Evolutionary conservation across 768 basidiomycete genomes (phyloP), one percentile per base, ranked within the genome.

Genomic region (Xerocomus potaroensis): DNA sequence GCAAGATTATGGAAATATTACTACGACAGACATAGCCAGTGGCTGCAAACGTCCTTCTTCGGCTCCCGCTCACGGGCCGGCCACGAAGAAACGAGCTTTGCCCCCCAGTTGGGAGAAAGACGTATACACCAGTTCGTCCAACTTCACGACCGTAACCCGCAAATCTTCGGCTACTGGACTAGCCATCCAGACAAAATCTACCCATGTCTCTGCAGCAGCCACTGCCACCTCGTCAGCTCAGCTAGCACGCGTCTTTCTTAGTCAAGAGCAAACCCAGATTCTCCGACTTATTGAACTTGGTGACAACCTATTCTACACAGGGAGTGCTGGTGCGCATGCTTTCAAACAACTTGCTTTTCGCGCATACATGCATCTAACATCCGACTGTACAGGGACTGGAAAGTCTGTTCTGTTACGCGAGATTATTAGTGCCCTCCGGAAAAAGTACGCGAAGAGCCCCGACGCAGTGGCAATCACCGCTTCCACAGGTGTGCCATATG

Each of bases 331-430:
- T 96, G 53, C 53, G 83, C 67, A 38, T 38, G 34, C 27, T n/a
- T 22, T 21, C 8, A 30, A 14, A 31, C 33, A 15, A 39, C 35
- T 46, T 52, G 15, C 45, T 49, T 33, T 46, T 30, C 47, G 26
- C 36, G 48, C 56, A 60, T 57, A 58, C 49, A 50, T 16, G 35
- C 30, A 21, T 15, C 8, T 16, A 48, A 29, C 48, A 46, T n/a
- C 38, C 21, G 4, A 43, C 8, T 24, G 7, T 38, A 1, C 41
- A 96, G 95, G 95, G 51, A 96, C 95, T 11, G 95, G 95, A 38
- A 98, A 98, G 68, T 97, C 94, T 3, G 91, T 98, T 21, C 77
- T 98, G 3, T 75, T 98, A 15, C 79, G 93, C 14, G 91, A 94
- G 66, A 94, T 97, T 39, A 96, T 97, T 63, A 78, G 79, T 56